Evolutionary conservation across 345 rosid species (phyloP), one percentile per base, ranked within the genome.

Genomic region (Laguncularia racemosa): DNA sequence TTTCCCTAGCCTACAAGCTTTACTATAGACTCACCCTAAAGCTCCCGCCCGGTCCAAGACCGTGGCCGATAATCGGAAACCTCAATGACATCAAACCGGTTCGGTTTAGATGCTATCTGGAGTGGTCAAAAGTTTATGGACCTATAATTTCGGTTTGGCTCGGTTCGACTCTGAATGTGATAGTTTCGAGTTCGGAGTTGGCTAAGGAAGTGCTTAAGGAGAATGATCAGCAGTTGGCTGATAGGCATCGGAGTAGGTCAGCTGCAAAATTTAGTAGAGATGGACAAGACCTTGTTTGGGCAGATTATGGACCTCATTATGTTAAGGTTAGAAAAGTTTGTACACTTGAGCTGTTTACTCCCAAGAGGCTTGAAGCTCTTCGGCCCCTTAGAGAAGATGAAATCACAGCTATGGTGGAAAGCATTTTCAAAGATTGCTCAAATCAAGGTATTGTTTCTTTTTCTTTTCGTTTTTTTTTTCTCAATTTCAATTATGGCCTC

Each of bases 311-410:
- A 2, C 88, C 97, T 21, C 97, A 89, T 47, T 90, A 86, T 48
- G 97, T 90, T 3, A 90, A 84, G 85, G 97, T 86, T n/a, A 73
- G 97, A 59, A 87, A 81, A 58, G 85, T 87, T 0, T 86, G 95
- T 44, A 87, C 90, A 5, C 76, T 90, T 18, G 92, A 90, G 77
- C 86, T 90, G 15, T 90, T 90, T 65, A 44, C 95, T 0, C 85
- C 88, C 0, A 90, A 78, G 70, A 74, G 97, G 54, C 83, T 90
- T 6, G 95, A 84, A 64, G 78, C 72, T 18, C 67, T 90, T 26
- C 75, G 95, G 63, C 93, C 97, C 16, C 81, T 90, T 0, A 74
- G 97, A 59, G 97, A 90, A 71, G 95, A 90, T 43, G 97, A 90
- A 66, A 90, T 90, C 44, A 72, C 90, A 20, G 90, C 88, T 64